These are phyloP conservation scores for Lojkania enalia DNA, from an alignment of 2,329 filamentous ascomycete genomes.

Conservation along the genomic window DNA sequence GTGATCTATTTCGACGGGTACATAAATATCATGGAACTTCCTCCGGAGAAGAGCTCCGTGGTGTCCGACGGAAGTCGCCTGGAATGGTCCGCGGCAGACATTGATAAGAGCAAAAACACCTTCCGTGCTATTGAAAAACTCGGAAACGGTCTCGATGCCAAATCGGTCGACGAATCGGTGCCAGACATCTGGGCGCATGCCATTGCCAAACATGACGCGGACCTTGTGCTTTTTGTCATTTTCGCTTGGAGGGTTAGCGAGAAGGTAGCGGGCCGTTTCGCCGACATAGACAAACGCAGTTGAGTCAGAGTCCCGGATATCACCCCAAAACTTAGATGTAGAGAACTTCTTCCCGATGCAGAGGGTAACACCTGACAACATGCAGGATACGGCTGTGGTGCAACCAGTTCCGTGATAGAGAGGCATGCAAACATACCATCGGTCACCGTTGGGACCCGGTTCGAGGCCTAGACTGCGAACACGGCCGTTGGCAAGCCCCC, in stretches of 20 bases:
- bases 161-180: slow-evolving; percentile 65
- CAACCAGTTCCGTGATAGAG: slow-evolving; percentile 76
- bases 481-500: slow-evolving; percentile 43
- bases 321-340: slow-evolving; percentile 70
- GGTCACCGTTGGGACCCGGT: slow-evolving; percentile 53
- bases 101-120: slow-evolving; percentile 68
- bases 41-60: slow-evolving; percentile 66
- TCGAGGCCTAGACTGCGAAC: slow-evolving; percentile 42
- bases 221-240: slow-evolving; percentile 64
- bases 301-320: slow-evolving; percentile 67
- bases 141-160: slow-evolving; percentile 63
- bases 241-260: slow-evolving; percentile 67
- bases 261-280: slow-evolving; percentile 73
- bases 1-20: slow-evolving; percentile 70
- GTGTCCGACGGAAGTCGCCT: slow-evolving; percentile 68
- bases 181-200: slow-evolving; percentile 71
- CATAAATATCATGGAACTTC: slow-evolving; percentile 57
- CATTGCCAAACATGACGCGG: slow-evolving; percentile 66
- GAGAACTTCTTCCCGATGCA: slow-evolving; percentile 71
- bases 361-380: slow-evolving; percentile 60
- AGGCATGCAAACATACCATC: slow-evolving; percentile 78
- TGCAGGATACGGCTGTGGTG: slow-evolving; percentile 59
- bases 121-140: slow-evolving; percentile 81
- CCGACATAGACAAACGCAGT: slow-evolving; percentile 79
- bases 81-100: slow-evolving; percentile 62